Evolutionary conservation across 108 stramenopile species (phyloP).

Genomic region (Skeletonema tropicum): DNA sequence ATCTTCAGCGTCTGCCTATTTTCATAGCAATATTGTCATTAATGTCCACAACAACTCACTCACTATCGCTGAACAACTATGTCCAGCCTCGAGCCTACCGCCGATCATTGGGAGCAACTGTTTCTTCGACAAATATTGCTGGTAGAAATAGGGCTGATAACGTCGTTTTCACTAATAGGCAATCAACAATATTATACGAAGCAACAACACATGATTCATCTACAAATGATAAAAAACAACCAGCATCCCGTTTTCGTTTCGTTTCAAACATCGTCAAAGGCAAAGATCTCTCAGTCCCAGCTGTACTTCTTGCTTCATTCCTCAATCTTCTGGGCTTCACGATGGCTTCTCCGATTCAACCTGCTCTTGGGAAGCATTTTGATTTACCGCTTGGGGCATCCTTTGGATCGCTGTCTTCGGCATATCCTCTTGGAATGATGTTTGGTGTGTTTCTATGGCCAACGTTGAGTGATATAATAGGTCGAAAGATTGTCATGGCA

Average conservation of each 20-base stretch:
- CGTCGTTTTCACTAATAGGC: background rate
- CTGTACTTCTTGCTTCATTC: slow-evolving; percentile 63
- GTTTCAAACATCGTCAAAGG: background rate
- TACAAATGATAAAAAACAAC: slow-evolving; percentile 1
- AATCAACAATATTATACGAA: background rate
- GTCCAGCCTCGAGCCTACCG: background rate
- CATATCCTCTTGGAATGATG: slow-evolving; percentile 84
- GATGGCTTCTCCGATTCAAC: slow-evolving; percentile 80
- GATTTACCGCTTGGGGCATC: slow-evolving; percentile 65
- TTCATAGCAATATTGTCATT: background rate
- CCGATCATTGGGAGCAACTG: background rate
- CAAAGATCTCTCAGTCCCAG: slow-evolving; percentile 46
- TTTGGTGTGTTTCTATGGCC: slow-evolving; percentile 80
- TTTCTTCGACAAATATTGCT: background rate
- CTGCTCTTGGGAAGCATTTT: slow-evolving; percentile 78
- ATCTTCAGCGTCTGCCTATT: background rate
- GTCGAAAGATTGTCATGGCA: slow-evolving; percentile 64
- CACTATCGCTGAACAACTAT: background rate
- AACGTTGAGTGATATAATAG: slow-evolving; percentile 63
- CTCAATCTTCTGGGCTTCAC: slow-evolving; percentile 84
- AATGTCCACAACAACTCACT: background rate
- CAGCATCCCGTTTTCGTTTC: background rate
- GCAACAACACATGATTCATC: slow-evolving; percentile 1
- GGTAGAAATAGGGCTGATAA: background rate
- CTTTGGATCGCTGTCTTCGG: slow-evolving; percentile 74